Percentiles rank a stretch among this genome's conserved stretches.
phyloP scores from a whole-genome alignment of 768 basidiomycete species.

The Mycena kentingensis region DNA sequence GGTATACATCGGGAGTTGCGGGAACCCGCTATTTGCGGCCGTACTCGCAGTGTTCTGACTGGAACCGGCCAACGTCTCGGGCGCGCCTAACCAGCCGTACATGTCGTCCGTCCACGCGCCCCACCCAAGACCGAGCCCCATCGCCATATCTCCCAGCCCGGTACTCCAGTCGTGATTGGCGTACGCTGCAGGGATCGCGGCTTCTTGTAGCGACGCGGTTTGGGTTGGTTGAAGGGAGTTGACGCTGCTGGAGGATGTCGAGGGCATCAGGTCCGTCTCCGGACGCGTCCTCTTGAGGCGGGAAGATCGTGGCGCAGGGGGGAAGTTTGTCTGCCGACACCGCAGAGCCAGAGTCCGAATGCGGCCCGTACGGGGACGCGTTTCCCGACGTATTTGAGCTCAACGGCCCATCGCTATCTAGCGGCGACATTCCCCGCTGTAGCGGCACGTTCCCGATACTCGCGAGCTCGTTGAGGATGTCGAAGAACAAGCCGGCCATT shows the following conservation, averaged over 20 bases:
- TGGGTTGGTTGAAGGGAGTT: no score
- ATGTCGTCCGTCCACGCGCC: background rate
- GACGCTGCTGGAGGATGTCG: no score
- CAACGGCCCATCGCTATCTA: background rate
- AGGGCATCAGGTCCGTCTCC: no score
- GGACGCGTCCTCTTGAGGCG: no score
- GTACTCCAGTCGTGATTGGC: background rate
- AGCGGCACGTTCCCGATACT: background rate
- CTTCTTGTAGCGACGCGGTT: no score
- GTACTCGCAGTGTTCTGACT: no score
- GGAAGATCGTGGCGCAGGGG: no score
- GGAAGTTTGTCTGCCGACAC: no score
- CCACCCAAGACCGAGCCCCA: background rate
- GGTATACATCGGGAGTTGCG: conserved; percentile 44
- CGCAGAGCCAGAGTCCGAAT: no score
- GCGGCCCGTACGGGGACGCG: background rate
- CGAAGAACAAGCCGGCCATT: conserved; percentile 43
- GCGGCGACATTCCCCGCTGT: no score
- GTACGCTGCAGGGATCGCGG: no score
- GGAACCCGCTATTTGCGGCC: conserved; percentile 7
- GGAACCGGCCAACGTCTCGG: no score
- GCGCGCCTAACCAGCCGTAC: conserved; percentile 8
- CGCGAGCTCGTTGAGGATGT: conserved; percentile 13
- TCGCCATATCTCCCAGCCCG: background rate
- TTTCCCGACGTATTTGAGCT: background rate